Percentiles rank a stretch among this genome's conserved stretches.
These are phyloP conservation scores for Daldinia sp. DNA, from an alignment of 2,329 filamentous ascomycete species.

Conservation along the genomic window DNA sequence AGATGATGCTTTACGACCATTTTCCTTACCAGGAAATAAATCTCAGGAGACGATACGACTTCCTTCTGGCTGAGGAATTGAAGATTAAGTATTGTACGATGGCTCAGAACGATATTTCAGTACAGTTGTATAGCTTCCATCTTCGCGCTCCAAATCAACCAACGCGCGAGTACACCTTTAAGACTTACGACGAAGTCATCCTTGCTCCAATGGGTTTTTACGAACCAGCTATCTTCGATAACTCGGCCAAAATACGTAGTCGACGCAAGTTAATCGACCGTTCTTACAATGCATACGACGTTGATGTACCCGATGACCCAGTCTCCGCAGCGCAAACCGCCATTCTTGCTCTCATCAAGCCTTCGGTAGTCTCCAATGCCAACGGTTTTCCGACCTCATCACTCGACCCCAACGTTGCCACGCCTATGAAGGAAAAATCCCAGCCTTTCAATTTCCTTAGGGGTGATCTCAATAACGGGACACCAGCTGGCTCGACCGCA, in stretches of 20 bases:
- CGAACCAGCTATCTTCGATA: conserved; percentile 86
- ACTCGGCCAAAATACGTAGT: conserved; percentile 78
- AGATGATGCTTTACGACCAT: conserved; percentile 97
- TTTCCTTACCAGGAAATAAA: conserved; percentile 98
- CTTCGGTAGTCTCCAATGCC: conserved; percentile 59
- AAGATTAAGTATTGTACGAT: conserved; percentile 94
- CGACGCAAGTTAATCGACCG: conserved; percentile 83
- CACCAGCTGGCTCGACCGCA: conserved; percentile 84
- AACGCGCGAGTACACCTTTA: conserved; percentile 93
- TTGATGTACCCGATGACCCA: conserved; percentile 86
- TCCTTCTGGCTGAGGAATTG: conserved; percentile 90
- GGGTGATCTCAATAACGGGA: conserved; percentile 76
- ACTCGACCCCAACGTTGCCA: conserved; percentile 60
- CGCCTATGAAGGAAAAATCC: conserved; percentile 68
- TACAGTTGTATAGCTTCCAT: conserved; percentile 89
- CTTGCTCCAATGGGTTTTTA: conserved; percentile 96
- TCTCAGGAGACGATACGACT: conserved; percentile 87
- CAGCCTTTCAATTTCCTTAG: conserved; percentile 77
- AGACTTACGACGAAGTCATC: conserved; percentile 95
- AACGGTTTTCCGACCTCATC: conserved; percentile 53
- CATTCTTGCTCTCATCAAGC: conserved; percentile 67
- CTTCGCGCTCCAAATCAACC: conserved; percentile 87
- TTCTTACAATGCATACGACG: conserved; percentile 93
- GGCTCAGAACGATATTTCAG: conserved; percentile 87
- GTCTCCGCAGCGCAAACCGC: conserved; percentile 82